phyloP scores from a whole-genome alignment of 2,329 filamentous ascomycete genomes.

The Drechmeria coniospora region DNA sequence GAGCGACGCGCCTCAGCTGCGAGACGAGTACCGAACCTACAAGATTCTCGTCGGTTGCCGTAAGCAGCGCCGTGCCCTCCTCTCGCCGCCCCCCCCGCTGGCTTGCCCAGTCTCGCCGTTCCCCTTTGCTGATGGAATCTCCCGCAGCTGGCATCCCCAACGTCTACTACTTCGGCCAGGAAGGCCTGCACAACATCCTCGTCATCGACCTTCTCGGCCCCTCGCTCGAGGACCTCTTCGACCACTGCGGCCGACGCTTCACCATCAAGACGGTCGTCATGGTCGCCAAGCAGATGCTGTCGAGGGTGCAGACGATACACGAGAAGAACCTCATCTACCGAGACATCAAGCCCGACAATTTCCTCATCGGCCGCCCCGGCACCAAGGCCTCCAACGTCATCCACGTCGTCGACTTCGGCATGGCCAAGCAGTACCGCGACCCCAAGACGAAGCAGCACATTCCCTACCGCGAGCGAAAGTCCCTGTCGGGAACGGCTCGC shows the following conservation, averaged over 20 bases:
- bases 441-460: constrained; percentile 99
- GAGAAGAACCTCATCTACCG: constrained; percentile 99
- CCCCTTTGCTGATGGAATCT: constrained; percentile 8
- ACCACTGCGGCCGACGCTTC: constrained; percentile 91
- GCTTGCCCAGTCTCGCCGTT: background rate
- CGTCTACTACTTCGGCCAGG: constrained; percentile 98
- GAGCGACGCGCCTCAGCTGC: constrained; percentile 92
- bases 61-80: constrained; percentile 34
- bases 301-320: constrained; percentile 83
- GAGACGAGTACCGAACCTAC: constrained; percentile 98
- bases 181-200: constrained; percentile 95
- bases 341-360: constrained; percentile 99
- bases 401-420: constrained; percentile 96
- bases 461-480: constrained; percentile 92
- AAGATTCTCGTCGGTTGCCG: constrained; percentile 98
- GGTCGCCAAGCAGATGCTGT: constrained; percentile 98
- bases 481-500: constrained; percentile 84
- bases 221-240: constrained; percentile 90
- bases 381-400: constrained; percentile 96
- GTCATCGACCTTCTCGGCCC: constrained; percentile 94
- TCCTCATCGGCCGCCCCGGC: constrained; percentile 82
- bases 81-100: constrained; percentile 14
- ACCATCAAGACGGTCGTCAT: constrained; percentile 96
- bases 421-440: constrained; percentile 98
- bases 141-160: constrained; percentile 87